These are phyloP conservation scores for Ganoderma lucidum DNA, from an alignment of 1,284 basidiomycete species.

Conservation along the genomic window DNA sequence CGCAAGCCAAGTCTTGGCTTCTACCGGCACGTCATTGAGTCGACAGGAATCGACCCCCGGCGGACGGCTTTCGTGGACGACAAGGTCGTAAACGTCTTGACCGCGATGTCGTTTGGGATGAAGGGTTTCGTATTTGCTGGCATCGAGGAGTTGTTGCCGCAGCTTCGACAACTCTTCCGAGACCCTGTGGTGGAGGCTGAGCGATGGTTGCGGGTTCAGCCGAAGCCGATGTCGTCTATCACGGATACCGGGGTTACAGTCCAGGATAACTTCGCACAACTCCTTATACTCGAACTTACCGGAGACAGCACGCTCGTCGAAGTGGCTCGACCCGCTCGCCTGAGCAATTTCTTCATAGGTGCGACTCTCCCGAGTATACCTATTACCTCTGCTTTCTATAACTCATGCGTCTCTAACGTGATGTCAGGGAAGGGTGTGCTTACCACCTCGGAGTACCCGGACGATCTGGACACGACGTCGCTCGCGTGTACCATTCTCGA, in stretches of 20 bases:
- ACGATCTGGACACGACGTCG: slow-evolving; percentile 49
- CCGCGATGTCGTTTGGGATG: slow-evolving; percentile 61
- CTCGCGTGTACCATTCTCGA: slow-evolving; percentile 13
- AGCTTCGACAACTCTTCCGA: slow-evolving; percentile 52
- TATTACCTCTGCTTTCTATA: not conserved
- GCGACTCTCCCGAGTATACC: not conserved
- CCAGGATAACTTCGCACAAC: slow-evolving; percentile 61
- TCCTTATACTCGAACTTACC: slow-evolving; percentile 62
- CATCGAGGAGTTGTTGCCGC: slow-evolving; percentile 45
- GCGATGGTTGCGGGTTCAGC: slow-evolving; percentile 50
- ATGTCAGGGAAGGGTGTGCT: not conserved
- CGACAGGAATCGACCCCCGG: slow-evolving; percentile 50
- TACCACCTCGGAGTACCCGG: slow-evolving; percentile 41
- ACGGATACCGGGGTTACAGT: slow-evolving; percentile 53
- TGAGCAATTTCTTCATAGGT: slow-evolving; percentile 48
- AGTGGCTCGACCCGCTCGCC: slow-evolving; percentile 58
- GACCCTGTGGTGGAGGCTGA: slow-evolving; percentile 52
- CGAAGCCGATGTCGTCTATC: slow-evolving; percentile 51
- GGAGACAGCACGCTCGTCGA: slow-evolving; percentile 43
- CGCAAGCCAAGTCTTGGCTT: slow-evolving; percentile 63
- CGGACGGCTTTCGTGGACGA: slow-evolving; percentile 63
- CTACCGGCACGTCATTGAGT: slow-evolving; percentile 55
- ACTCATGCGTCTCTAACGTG: not conserved
- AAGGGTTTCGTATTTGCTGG: slow-evolving; percentile 59
- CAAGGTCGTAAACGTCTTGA: slow-evolving; percentile 61